Conservation (phyloP, 495 filamentous ascomycete species). For the Amniculicola lignicola region DNA sequence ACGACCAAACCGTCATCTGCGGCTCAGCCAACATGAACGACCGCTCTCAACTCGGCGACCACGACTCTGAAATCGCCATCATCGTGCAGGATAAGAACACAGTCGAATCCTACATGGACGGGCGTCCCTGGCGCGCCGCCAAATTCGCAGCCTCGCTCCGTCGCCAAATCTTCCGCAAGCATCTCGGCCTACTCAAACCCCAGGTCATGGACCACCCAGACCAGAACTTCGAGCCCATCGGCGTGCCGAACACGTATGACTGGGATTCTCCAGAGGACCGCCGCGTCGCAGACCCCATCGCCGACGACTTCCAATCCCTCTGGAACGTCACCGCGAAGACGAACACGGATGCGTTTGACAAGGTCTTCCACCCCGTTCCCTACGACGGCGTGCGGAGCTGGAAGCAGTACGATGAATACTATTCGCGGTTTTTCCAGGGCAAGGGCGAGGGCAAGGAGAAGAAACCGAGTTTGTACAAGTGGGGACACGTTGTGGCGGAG, state of each 20-base stretch:
- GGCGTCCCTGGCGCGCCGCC: constrained; percentile 63
- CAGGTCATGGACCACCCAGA: constrained; percentile 64
- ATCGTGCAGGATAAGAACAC: constrained; percentile 73
- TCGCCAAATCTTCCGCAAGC: constrained; percentile 83
- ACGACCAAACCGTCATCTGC: constrained; percentile 84
- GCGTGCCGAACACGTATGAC: constrained; percentile 74
- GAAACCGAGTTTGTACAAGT: constrained; percentile 55
- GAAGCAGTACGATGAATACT: constrained; percentile 83
- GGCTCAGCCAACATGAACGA: constrained; percentile 95
- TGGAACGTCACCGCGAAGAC: constrained; percentile 71
- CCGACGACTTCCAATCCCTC: constrained; percentile 60
- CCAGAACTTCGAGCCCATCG: constrained; percentile 73
- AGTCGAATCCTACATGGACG: constrained; percentile 68
- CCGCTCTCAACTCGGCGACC: constrained; percentile 80
- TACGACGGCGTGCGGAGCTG: constrained; percentile 77
- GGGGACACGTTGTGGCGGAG: constrained; percentile 81
- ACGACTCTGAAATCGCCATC: constrained; percentile 83
- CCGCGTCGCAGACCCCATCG: constrained; percentile 72
- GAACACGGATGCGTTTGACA: constrained; percentile 83
- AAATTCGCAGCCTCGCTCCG: constrained; percentile 82
- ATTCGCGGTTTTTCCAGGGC: constrained; percentile 61
- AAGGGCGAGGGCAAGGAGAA: constrained; percentile 40
- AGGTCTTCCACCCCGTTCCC: constrained; percentile 85
- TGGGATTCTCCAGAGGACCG: constrained; percentile 72
- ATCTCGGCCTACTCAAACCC: constrained; percentile 76